Conservation (phyloP, 257 asterid species). For the Ehretia macrophylla region DNA sequence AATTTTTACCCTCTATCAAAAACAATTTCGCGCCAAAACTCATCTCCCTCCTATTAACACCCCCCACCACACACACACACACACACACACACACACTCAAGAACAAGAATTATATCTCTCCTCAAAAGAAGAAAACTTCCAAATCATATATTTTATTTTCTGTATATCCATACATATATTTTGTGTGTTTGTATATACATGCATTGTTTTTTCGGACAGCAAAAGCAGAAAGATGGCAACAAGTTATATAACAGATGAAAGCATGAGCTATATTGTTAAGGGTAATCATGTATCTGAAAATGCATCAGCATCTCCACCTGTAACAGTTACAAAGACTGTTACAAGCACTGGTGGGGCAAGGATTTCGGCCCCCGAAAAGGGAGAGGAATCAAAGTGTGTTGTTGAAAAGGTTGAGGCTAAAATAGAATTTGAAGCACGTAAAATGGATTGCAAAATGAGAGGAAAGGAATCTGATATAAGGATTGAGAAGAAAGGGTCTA, state of each 20-base stretch:
- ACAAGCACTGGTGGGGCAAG: constrained; percentile 66
- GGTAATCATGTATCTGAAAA: background rate
- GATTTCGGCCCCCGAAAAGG: constrained; percentile 24
- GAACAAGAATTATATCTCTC: background rate
- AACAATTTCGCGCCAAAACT: constrained; percentile 30
- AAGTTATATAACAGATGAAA: background rate
- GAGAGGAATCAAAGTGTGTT: constrained; percentile 5
- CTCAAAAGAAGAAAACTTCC: background rate
- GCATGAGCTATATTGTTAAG: constrained; percentile 23
- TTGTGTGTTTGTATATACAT: background rate
- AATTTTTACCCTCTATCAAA: background rate
- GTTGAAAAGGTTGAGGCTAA: background rate
- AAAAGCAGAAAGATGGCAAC: background rate
- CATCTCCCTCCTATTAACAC: background rate
- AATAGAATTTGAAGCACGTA: background rate
- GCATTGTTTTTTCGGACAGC: too few species aligned
- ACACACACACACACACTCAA: too few species aligned
- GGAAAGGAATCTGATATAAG: background rate
- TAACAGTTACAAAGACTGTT: constrained; percentile 31
- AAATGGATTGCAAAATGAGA: background rate
- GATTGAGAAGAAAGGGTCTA: background rate
- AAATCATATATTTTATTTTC: too few species aligned
- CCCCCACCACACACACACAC: background rate
- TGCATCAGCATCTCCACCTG: background rate
- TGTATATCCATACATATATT: background rate